These are phyloP conservation scores for Neophaeococcomyces aloes DNA, from an alignment of 2,329 filamentous ascomycete genomes.

Conservation along the genomic window DNA sequence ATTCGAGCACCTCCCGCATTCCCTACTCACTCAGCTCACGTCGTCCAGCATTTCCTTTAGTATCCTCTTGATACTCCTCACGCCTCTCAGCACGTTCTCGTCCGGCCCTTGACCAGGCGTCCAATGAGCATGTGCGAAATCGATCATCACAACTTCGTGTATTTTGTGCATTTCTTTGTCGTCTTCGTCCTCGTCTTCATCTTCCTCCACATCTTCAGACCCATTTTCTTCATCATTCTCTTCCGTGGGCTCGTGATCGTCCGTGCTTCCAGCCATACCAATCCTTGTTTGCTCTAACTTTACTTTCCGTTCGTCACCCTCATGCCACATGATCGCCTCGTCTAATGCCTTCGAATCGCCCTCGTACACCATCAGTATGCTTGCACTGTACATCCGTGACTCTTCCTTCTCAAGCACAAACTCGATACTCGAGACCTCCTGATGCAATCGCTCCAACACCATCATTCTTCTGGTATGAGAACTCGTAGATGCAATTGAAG, in stretches of 20 bases:
- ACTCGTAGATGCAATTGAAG: conserved; percentile 13
- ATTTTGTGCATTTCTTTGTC: conserved; percentile 52
- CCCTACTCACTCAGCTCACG: too few species aligned
- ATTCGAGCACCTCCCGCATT: too few species aligned
- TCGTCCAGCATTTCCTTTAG: conserved; percentile 44
- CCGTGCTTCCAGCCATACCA: conserved; percentile 21
- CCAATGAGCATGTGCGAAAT: conserved; percentile 90
- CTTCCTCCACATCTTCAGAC: conserved; percentile 37
- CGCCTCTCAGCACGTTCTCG: conserved; percentile 67
- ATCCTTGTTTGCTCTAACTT: too few species aligned
- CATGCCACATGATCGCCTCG: conserved; percentile 37
- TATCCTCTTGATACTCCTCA: conserved; percentile 60
- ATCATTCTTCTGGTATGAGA: conserved; percentile 26
- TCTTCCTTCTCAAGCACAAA: conserved; percentile 45
- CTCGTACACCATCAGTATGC: conserved; percentile 56
- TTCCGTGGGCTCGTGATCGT: conserved; percentile 28
- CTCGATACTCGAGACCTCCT: conserved; percentile 35
- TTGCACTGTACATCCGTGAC: conserved; percentile 58
- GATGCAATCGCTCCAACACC: conserved; percentile 32
- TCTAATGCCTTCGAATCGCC: conserved; percentile 49
- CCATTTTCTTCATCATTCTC: conserved; percentile 30
- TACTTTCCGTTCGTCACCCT: conserved; percentile 23
- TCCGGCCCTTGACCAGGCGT: conserved; percentile 73
- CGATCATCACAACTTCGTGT: conserved; percentile 76
- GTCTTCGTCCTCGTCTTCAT: conserved; percentile 47